Evolutionary conservation across 2,329 filamentous ascomycete species (phyloP).

Genomic region (Canariomyces notabilis): DNA sequence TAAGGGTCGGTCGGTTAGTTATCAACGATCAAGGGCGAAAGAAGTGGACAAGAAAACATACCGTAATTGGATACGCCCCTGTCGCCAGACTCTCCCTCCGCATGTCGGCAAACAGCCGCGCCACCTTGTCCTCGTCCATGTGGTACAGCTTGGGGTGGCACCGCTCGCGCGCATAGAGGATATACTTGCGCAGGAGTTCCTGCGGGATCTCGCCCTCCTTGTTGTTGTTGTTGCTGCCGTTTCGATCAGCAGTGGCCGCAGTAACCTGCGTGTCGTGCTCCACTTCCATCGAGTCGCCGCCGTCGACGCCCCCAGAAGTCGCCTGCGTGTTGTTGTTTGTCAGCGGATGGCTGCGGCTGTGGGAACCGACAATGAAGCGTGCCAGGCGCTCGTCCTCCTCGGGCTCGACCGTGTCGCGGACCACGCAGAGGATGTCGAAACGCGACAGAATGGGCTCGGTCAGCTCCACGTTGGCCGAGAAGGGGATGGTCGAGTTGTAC

Average conservation of each 20-base stretch:
- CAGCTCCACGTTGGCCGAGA: conserved; percentile 92
- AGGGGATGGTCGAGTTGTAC: conserved; percentile 94
- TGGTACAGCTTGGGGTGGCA: conserved; percentile 91
- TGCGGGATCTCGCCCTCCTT: conserved; percentile 76
- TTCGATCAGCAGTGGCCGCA: conserved; percentile 18
- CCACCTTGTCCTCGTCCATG: conserved; percentile 96
- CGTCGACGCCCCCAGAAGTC: conserved; percentile 23
- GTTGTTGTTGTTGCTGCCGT: conserved; percentile 21
- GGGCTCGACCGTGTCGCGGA: conserved; percentile 91
- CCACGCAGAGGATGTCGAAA: conserved; percentile 96
- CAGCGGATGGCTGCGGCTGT: conserved; percentile 75
- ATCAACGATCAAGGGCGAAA: not conserved
- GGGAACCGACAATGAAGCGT: conserved; percentile 89
- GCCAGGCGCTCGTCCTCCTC: conserved; percentile 88
- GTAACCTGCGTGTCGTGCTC: conserved; percentile 50
- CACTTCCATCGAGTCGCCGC: conserved; percentile 54
- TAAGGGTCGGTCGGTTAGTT: conserved; percentile 32
- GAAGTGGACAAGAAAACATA: conserved; percentile 48
- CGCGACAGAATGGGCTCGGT: conserved; percentile 96
- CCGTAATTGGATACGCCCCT: conserved; percentile 95
- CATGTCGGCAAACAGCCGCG: conserved; percentile 94
- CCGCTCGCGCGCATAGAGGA: conserved; percentile 86
- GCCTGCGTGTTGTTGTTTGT: conserved; percentile 42
- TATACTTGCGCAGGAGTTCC: conserved; percentile 90
- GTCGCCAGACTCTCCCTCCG: conserved; percentile 86